Evolutionary conservation across 2,329 filamentous ascomycete genomes (phyloP), one percentile per base, ranked within the genome.

Genomic region (Aaosphaeria arxii): DNA sequence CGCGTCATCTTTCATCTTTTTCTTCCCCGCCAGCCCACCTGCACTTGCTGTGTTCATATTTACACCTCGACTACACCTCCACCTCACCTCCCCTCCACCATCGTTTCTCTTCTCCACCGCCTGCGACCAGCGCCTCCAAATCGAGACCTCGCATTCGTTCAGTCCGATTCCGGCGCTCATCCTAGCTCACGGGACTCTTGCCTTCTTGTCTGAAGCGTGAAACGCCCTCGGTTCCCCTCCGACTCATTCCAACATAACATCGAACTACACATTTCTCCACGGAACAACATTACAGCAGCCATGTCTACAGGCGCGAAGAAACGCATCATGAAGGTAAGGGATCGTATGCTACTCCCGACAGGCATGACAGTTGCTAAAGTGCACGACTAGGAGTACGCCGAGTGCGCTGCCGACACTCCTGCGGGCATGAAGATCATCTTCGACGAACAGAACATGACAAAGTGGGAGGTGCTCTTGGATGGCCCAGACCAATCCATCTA

Each of bases 391-490:
- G 67, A 70, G 58, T 70, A 68, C 40, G 57, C 54, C 45, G 67
- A 70, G 54, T 70, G 67, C 55, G 62, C 59, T 56, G 58, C 55
- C 24, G 67, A 70, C 38, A 67, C 58, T 43, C 67, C 66, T 11
- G 32, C 63, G 4, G 67, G 67, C 51, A 69, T 69, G 60, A 70
- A 69, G 60, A 68, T 70, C 61, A 70, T 65, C 58, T 69, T 77
- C 42, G 78, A 85, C 55, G 85, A 88, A 59, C 72, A 78, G 51
- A 80, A 88, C 69, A 74, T 89, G 55, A 82, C 84, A 63, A 77
- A 81, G 59, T 89, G 86, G 86, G 81, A 84, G 52, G 77, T 88
- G 51, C 68, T 77, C 47, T 82, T 89, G 76, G 78, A 84, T 42
- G 86, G 84, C 1, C 86, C 86, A 3, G 75, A 81, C 46, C 77